Base-by-base conservation (phyloP, 352 stramenopile species). In the Albugo candida region DNA sequence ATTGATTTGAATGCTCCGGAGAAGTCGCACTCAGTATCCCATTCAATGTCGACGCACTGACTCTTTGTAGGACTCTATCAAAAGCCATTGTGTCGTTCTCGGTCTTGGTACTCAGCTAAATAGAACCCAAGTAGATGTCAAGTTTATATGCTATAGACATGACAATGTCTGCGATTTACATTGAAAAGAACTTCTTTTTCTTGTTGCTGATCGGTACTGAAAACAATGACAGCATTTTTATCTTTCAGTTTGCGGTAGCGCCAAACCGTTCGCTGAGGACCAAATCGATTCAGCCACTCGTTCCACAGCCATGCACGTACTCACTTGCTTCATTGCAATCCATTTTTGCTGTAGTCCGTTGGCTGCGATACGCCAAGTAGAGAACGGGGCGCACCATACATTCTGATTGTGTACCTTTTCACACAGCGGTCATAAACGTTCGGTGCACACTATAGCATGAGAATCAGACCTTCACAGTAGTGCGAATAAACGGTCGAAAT, bases 191-290 rank as follows among this genome's bases (percentile, higher is more conserved):
- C 64, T 35, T 81, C 66, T 52, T 83, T 81, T 45, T 82, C 70
- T 47, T 77, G 79, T 43, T 80, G 65, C 46, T 67, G 66, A 31
- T 86, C 73, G 45, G 67, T 63, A 52, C 63, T 76, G 44, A 84
- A 86, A 12, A 86, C 70, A 36, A 89, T 70, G 40, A 70, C 70
- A 35, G 65, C 72, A 48, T 81, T 64, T 24, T 63, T 55, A 56
- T 86, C 67, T 44, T 86, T 79, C n/a, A 86, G 59, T 47, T 74
- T 78, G 49, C 70, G 72, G 61, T 82, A 89, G 36, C 71, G 67
- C 77, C 77, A 89, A 13, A 60, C 70, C 3, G 77, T 89, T 38
- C 77, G 67, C 56, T 82, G 31, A 51, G 31, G 11, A 50, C 44
- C 16, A 20, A 44, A 17, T 19, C 41, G 18, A 43, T n/a, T 42